Evolutionary conservation across 805 yeast genomes (phyloP).

Genomic region (Saccharomycopsis babjevae): DNA sequence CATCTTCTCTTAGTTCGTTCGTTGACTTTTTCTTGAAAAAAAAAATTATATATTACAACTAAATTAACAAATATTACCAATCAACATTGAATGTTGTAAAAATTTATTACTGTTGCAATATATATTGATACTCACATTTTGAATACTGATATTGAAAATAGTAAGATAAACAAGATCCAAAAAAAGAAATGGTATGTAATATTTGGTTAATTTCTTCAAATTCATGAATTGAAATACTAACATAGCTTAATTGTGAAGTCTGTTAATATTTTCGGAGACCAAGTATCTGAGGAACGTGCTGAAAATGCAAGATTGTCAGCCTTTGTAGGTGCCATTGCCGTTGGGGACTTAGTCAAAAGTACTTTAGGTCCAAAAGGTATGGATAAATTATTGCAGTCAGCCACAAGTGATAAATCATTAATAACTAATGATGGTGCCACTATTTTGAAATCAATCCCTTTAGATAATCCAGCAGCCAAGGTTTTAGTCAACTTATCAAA

Average conservation of each 20-base stretch:
- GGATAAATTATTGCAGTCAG: slow-evolving; percentile 89
- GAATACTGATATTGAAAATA: not conserved
- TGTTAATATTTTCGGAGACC: slow-evolving; percentile 93
- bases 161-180: not conserved
- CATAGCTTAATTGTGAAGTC: slow-evolving; percentile 31
- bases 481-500: slow-evolving; percentile 89
- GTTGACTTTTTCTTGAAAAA: not conserved
- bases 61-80: no score
- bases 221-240: not conserved
- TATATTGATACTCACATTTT: not conserved
- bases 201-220: not conserved
- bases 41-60: not conserved
- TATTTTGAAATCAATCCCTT: slow-evolving; percentile 82
- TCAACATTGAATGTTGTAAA: no score
- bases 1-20: not conserved
- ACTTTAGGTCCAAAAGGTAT: slow-evolving; percentile 98
- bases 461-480: slow-evolving; percentile 96
- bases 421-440: slow-evolving; percentile 99
- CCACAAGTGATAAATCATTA: slow-evolving; percentile 64
- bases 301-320: slow-evolving; percentile 97
- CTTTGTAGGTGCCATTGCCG: slow-evolving; percentile 98
- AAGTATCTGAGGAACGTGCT: slow-evolving; percentile 94
- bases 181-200: not conserved
- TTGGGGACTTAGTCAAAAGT: slow-evolving; percentile 84
- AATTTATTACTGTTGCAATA: no score